Base-by-base conservation (phyloP, 1,284 basidiomycete species). In the Puccinia hordei region DNA sequence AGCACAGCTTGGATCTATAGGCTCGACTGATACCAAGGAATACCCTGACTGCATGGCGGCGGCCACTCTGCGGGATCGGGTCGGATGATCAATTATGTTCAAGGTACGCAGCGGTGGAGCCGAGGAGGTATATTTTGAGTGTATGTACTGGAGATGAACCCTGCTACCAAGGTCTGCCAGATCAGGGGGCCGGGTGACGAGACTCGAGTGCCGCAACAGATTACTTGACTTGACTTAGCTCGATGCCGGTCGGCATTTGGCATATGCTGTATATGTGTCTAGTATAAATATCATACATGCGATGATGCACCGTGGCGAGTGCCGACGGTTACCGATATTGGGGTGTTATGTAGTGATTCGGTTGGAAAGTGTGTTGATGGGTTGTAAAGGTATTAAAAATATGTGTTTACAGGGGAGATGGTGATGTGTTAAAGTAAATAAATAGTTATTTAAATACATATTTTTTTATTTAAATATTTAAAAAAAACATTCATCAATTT, bases 291-390 rank as follows among this genome's bases (percentile, higher is more conserved):
- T 38, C 41, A 13, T 22, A 38, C 24, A 38, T 63, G 61, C 33
- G 35, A 24, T 55, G 53, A 55, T 24, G 61, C 35, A 63, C 41
- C 35, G 33, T 63, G 35, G 61, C 61, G 61, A 63, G 33, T 63
- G 61, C 61, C 61, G 61, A 63, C 22, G 61, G 35, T 63, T 63
- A 35, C 61, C 61, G 61, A 38, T 63, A n/a, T n/a, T n/a, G 22
- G 19, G 22, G 13, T 22, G 61, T 38, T 38, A n/a, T n/a, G n/a
- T n/a, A 38, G 19, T 3, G 35, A 63, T 33, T 19, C 33, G 19
- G 33, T n/a, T 15, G 35, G n/a, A n/a, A n/a, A 12, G 35, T 55
- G 53, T 55, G 8, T 24, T 55, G 53, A 24, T 55, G n/a, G 22
- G 24, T 24, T 55, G 53, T 24, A 12, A n/a, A n/a, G n/a, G n/a